A percentile compares a stretch with the other conserved stretches of the same genome.
Evolutionary conservation across 2,329 filamentous ascomycete genomes (phyloP).

Genomic region (Colletotrichum sp.): DNA sequence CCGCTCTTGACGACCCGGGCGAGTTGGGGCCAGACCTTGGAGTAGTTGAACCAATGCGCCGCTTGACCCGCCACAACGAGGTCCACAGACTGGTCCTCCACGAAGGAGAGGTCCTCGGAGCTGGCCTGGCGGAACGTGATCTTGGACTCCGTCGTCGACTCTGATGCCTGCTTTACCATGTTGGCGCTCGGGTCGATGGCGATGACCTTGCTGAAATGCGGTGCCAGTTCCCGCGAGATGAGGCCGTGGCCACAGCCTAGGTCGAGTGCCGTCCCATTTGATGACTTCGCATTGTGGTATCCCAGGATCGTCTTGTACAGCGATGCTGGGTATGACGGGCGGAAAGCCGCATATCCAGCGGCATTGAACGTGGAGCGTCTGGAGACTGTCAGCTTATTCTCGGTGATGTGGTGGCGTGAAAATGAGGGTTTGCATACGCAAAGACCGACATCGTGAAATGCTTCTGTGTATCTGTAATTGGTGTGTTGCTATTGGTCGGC

Average conservation of each 20-base stretch:
- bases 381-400: conserved; percentile 9
- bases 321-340: conserved; percentile 61
- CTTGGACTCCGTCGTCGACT: conserved; percentile 44
- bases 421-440: conserved; percentile 38
- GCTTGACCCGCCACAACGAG: conserved; percentile 58
- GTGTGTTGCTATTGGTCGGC: background rate
- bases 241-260: conserved; percentile 69
- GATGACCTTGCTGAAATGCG: conserved; percentile 54
- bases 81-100: conserved; percentile 57
- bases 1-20: conserved; percentile 56
- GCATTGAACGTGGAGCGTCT: conserved; percentile 63
- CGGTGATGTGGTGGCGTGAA: rapidly evolving
- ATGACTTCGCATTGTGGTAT: conserved; percentile 51
- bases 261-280: conserved; percentile 50
- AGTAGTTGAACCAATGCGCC: conserved; percentile 71
- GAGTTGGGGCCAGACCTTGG: conserved; percentile 59
- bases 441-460: conserved; percentile 51
- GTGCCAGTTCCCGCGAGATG: conserved; percentile 57
- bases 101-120: conserved; percentile 59
- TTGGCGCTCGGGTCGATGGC: conserved; percentile 62
- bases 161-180: conserved; percentile 59
- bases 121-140: conserved; percentile 54
- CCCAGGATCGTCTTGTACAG: conserved; percentile 59
- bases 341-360: conserved; percentile 63
- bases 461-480: background rate